Evolutionary conservation across 73 alveolate species (phyloP).

Genomic region (Paramecium sexaurelia): DNA sequence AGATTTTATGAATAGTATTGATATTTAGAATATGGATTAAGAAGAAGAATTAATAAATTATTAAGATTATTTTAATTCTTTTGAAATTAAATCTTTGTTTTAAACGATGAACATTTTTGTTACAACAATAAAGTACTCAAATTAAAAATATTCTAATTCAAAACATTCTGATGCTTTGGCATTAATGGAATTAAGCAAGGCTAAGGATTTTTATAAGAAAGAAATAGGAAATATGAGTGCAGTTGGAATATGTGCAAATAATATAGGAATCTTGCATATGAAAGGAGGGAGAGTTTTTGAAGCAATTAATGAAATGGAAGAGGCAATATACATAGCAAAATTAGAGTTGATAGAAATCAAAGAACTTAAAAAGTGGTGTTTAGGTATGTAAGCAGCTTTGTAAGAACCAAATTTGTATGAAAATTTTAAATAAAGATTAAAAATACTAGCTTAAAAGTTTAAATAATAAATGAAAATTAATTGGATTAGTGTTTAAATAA

Average conservation of each 20-base stretch:
- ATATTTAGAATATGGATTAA: slow-evolving; percentile 32
- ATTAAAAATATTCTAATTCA: slow-evolving; percentile 48
- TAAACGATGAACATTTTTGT: slow-evolving; percentile 50
- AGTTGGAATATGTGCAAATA: slow-evolving; percentile 59
- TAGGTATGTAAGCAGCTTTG: slow-evolving; percentile 15
- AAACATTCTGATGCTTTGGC: slow-evolving; percentile 56
- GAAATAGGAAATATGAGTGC: slow-evolving; percentile 59
- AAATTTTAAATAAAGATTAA: slow-evolving; percentile 29
- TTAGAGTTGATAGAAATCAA: slow-evolving; percentile 45
- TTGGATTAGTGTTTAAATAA: slow-evolving; percentile 1
- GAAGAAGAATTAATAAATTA: slow-evolving; percentile 35
- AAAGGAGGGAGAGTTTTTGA: slow-evolving; percentile 57
- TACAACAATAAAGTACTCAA: slow-evolving; percentile 24
- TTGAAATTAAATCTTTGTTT: slow-evolving; percentile 50
- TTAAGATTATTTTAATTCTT: slow-evolving; percentile 46
- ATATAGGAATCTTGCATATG: slow-evolving; percentile 50
- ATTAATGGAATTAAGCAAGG: slow-evolving; percentile 51
- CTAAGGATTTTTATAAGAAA: slow-evolving; percentile 43
- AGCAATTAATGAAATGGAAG: slow-evolving; percentile 59
- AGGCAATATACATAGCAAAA: slow-evolving; percentile 25
- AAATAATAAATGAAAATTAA: slow-evolving; percentile 15
- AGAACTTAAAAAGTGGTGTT: slow-evolving; percentile 44
- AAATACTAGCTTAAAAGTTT: background rate
- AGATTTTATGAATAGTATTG: slow-evolving; percentile 44
- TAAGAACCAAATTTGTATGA: slow-evolving; percentile 38